Percentiles rank a stretch among this genome's conserved stretches.
Evolutionary conservation across 352 stramenopile species (phyloP).

Genomic region (Phytopythium chamaehyphon): DNA sequence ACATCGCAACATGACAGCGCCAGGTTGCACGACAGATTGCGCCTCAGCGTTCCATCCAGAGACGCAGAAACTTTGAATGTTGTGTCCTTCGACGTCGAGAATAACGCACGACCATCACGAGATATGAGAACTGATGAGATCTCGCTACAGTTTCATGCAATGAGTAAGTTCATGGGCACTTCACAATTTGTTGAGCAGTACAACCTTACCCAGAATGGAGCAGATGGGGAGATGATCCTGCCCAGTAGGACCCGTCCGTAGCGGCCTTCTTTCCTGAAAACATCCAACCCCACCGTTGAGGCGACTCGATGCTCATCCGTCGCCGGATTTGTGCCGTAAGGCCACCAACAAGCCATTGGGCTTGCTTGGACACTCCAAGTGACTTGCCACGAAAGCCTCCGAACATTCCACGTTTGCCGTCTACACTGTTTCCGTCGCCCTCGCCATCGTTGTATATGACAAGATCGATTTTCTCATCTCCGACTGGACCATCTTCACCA

Average conservation of each 20-base stretch:
- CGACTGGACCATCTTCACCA: constrained; percentile 2
- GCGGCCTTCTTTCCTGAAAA: constrained; percentile 39
- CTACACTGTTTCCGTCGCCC: constrained; percentile 21
- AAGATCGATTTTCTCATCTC: constrained; percentile 13
- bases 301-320: constrained; percentile 65
- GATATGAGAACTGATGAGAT: constrained; percentile 66
- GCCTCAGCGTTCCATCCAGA: constrained; percentile 52
- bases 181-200: neutral
- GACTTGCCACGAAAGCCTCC: constrained; percentile 49
- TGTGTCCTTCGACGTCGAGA: constrained; percentile 70
- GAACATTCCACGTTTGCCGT: constrained; percentile 59
- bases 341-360: constrained; percentile 67
- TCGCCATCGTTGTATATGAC: constrained; percentile 18
- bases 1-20: constrained; percentile 78
- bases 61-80: constrained; percentile 77
- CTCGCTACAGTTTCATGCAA: constrained; percentile 30
- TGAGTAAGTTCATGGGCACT: neutral
- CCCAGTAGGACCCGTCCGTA: constrained; percentile 48
- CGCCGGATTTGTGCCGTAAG: constrained; percentile 73
- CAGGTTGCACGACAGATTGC: constrained; percentile 72
- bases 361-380: constrained; percentile 67
- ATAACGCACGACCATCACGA: constrained; percentile 56
- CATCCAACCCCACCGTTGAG: constrained; percentile 68
- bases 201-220: constrained; percentile 61
- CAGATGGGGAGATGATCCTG: constrained; percentile 57